Conservation (phyloP, 306 rosid genomes). For the Castanopsis chinensis region DNA sequence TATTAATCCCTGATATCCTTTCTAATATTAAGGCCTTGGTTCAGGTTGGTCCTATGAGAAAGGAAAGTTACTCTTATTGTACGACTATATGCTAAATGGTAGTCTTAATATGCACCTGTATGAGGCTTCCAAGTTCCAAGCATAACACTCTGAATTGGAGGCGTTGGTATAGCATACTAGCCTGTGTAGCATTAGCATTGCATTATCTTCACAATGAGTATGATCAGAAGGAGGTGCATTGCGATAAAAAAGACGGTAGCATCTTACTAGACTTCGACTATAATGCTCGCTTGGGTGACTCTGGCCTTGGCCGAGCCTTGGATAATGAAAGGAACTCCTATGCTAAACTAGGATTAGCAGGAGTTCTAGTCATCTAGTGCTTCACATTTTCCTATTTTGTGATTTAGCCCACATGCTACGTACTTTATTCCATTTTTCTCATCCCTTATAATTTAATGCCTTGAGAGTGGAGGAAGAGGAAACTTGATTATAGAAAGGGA, state of each 20-base stretch:
- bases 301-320: constrained; percentile 40
- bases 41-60: constrained; percentile 56
- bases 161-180: constrained; percentile 35
- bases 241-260: too few species aligned
- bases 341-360: too few species aligned
- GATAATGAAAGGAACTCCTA: too few species aligned
- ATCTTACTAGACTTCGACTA: constrained; percentile 36
- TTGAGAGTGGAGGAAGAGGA: too few species aligned
- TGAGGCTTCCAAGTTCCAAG: neutral
- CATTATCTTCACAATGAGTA: constrained; percentile 49
- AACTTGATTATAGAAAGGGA: too few species aligned
- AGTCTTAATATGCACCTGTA: constrained; percentile 46
- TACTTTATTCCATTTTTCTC: too few species aligned
- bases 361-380: too few species aligned
- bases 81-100: constrained; percentile 53
- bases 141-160: constrained; percentile 31
- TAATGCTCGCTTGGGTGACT: constrained; percentile 52
- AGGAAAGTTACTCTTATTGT: constrained; percentile 45
- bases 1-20: neutral
- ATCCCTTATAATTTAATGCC: too few species aligned
- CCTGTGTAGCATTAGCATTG: constrained; percentile 43
- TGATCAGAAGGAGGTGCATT: constrained; percentile 47
- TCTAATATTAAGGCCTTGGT: neutral
- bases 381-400: too few species aligned
- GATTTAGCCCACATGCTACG: too few species aligned